Evolutionary conservation across 257 asterid species (phyloP).

Genomic region (Ocimum tenuiflorum): DNA sequence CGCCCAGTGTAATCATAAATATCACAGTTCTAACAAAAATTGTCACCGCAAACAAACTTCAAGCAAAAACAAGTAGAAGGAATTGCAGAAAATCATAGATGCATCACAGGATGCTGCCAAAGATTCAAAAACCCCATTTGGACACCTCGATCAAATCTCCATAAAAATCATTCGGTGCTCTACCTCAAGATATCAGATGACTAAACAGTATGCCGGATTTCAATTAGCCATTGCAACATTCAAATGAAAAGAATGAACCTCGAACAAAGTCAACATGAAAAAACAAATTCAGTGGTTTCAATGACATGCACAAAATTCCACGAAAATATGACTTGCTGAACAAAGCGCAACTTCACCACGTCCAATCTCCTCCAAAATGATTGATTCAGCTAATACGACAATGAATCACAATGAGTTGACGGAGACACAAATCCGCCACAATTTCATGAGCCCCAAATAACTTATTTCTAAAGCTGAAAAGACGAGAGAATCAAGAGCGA

Average conservation of each 20-base stretch:
- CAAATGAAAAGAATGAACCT: background rate
- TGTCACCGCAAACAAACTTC: background rate
- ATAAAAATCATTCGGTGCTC: background rate
- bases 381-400: background rate
- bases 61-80: background rate
- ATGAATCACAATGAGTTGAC: background rate
- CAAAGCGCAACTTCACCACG: background rate
- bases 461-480: background rate
- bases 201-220: background rate
- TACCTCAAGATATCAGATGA: background rate
- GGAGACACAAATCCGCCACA: slow-evolving; percentile 18
- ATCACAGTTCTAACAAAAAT: slow-evolving; percentile 1
- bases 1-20: slow-evolving; percentile 6
- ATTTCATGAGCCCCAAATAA: slow-evolving; percentile 9
- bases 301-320: background rate
- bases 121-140: slow-evolving; percentile 13
- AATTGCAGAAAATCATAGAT: background rate
- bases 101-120: background rate
- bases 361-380: slow-evolving; percentile 1
- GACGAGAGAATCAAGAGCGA: slow-evolving; percentile 1
- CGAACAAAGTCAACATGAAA: slow-evolving; percentile 20
- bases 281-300: background rate
- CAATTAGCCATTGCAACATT: background rate
- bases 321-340: background rate
- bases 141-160: background rate